Percentiles rank a stretch among this genome's conserved stretches.
Conservation (phyloP, 1,284 basidiomycete species). For the Ceraceosorus bombacis region DNA sequence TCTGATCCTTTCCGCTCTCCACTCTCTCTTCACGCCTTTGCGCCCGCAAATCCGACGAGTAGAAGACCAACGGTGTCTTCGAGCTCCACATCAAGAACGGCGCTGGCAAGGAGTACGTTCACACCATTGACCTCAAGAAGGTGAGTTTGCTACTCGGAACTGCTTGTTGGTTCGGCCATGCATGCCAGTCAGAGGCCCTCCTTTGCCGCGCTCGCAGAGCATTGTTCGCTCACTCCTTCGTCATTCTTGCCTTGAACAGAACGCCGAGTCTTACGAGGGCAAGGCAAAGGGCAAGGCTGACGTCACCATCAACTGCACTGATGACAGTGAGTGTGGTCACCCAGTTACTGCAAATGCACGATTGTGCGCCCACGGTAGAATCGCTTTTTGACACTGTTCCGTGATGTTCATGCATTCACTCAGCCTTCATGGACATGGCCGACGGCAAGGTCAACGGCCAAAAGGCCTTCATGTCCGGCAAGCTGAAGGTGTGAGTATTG, state of each 20-base stretch:
- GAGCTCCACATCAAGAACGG: conserved; percentile 76
- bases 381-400: not conserved
- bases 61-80: conserved; percentile 81
- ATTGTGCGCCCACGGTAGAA: not conserved
- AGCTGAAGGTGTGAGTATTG: conserved; percentile 31
- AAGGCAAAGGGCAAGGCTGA: conserved; percentile 48
- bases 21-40: not conserved
- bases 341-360: no score
- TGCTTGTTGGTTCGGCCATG: not conserved
- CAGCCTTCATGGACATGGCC: conserved; percentile 44
- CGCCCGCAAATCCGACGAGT: no score
- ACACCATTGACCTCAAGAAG: conserved; percentile 92
- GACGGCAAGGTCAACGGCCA: conserved; percentile 49
- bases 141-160: conserved; percentile 24
- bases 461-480: conserved; percentile 48
- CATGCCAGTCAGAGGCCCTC: no score
- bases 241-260: conserved; percentile 13
- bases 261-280: conserved; percentile 46
- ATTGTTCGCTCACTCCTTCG: not conserved
- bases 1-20: not conserved
- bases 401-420: not conserved
- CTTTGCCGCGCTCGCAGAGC: not conserved
- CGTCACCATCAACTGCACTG: conserved; percentile 45
- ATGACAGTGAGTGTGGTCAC: conserved; percentile 29
- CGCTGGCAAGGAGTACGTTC: conserved; percentile 62